Evolutionary conservation across 208 protist species (phyloP), one percentile per base, ranked within the genome.

Genomic region (Vickermania ingenoplastis): DNA sequence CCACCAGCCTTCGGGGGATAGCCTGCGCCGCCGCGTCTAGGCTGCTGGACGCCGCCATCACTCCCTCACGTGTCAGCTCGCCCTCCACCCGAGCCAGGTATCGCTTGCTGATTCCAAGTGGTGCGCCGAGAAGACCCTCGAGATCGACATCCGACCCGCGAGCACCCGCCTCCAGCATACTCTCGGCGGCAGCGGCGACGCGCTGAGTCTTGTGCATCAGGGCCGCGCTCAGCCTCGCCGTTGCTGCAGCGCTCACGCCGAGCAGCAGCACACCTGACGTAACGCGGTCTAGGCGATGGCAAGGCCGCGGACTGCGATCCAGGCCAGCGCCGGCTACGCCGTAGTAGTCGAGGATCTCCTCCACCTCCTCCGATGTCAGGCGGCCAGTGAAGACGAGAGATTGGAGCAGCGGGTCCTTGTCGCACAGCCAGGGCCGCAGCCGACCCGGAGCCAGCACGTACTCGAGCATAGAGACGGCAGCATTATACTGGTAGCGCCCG

Each of bases 401-500:
- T 65, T 93, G 86, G 54, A 93, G 57, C 23, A 93, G 62, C 2
- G 75, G 55, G 58, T 93, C 86, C 21, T 66, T 53, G 2, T 58
- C 58, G 0, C 64, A 48, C 14, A 93, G 66, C 83, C 86, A 93
- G 26, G 68, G 69, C n/a, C 36, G 53, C 13, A 93, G 56, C n/a
- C 86, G 78, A 57, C 74, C 77, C 27, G 82, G 86, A 3, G 86
- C 73, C 26, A 93, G 70, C 5, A 90, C 83, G 61, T 93, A 93
- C 75, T 92, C 92, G 25, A 98, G 49, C 54, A 97, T 86, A 7
- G 61, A 59, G 1, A 90, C 69, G 17, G 97, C 61, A 5, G 93
- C 87, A 71, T 98, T 98, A 67, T 94, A 85, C 41, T 90, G 73
- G 69, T 96, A 98, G 54, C 94, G 62, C 0, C 92, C 92, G 13